These are phyloP conservation scores for Didymella arachidicola DNA, from an alignment of 2,329 filamentous ascomycete species.

Conservation along the genomic window DNA sequence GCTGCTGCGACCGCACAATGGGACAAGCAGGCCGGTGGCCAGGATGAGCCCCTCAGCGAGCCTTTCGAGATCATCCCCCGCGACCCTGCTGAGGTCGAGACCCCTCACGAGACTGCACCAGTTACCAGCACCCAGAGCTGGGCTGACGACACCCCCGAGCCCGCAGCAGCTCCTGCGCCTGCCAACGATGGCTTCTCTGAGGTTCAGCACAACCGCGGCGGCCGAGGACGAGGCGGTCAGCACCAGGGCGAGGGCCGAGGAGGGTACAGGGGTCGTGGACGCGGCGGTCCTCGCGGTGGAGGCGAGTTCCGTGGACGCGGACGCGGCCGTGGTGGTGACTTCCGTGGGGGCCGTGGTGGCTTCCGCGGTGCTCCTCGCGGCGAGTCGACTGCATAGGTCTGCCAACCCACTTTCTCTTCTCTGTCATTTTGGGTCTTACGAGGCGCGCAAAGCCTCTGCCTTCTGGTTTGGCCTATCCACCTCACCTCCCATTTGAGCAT, in stretches of 20 bases:
- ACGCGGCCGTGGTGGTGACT: constrained; percentile 53
- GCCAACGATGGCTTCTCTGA: constrained; percentile 75
- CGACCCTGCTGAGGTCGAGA: constrained; percentile 77
- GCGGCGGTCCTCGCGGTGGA: constrained; percentile 50
- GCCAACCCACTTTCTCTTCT: constrained; percentile 13
- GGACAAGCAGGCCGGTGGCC: constrained; percentile 63
- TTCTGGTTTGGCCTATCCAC: constrained; percentile 24
- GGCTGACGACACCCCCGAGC: constrained; percentile 74
- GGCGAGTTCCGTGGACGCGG: constrained; percentile 52
- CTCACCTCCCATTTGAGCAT: constrained; percentile 34
- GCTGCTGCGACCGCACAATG: constrained; percentile 70
- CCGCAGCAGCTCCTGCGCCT: constrained; percentile 40
- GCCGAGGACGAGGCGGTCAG: constrained; percentile 58
- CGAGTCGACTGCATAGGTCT: constrained; percentile 33
- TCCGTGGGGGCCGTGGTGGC: constrained; percentile 54
- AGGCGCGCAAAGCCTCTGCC: constrained; percentile 22
- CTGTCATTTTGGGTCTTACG: constrained; percentile 22
- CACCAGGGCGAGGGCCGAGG: constrained; percentile 57
- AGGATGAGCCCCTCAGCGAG: constrained; percentile 64
- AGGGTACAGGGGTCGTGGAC: constrained; percentile 63
- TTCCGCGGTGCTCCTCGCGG: constrained; percentile 44
- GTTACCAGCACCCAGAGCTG: constrained; percentile 76
- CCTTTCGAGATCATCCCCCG: constrained; percentile 79
- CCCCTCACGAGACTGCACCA: constrained; percentile 59
- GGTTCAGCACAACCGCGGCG: constrained; percentile 59